Conservation (phyloP, 1,139 yeast genomes). For the Zygoascus sp. region DNA sequence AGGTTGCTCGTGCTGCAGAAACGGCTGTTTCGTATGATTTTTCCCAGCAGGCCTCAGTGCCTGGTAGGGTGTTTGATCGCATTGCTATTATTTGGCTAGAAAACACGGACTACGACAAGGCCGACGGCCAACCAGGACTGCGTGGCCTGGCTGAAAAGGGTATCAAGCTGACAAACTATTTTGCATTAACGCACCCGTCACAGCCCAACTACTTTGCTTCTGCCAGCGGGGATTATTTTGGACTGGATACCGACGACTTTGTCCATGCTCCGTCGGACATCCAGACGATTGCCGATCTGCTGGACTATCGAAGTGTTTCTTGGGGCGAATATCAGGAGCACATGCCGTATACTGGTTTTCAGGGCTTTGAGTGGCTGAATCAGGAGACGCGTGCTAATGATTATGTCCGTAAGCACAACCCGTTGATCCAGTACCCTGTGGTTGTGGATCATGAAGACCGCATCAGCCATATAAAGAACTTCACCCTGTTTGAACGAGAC, state of each 20-base stretch:
- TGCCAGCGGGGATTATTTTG: slow-evolving; percentile 47
- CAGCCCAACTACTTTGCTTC: slow-evolving; percentile 49
- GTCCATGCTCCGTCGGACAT: slow-evolving; percentile 42
- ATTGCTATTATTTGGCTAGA: slow-evolving; percentile 46
- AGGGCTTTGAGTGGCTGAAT: slow-evolving; percentile 44
- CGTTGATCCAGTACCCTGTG: slow-evolving; percentile 41
- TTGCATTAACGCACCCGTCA: slow-evolving; percentile 48
- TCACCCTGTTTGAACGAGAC: slow-evolving; percentile 42
- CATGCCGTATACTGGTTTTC: slow-evolving; percentile 46
- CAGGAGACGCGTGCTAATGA: slow-evolving; percentile 41
- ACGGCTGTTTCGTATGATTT: slow-evolving; percentile 37
- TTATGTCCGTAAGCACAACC: slow-evolving; percentile 49
- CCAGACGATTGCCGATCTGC: slow-evolving; percentile 44
- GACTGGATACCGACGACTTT: slow-evolving; percentile 43
- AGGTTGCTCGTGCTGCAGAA: slow-evolving; percentile 39
- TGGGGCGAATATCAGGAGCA: slow-evolving; percentile 51
- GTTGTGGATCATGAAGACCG: slow-evolving; percentile 35
- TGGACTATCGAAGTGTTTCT: slow-evolving; percentile 42
- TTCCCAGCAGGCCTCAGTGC: slow-evolving; percentile 30
- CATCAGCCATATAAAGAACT: slow-evolving; percentile 42
- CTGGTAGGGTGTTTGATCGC: slow-evolving; percentile 43
- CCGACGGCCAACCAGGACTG: slow-evolving; percentile 41
- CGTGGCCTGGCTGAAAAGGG: slow-evolving; percentile 41
- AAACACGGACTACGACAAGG: slow-evolving; percentile 48
- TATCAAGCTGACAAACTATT: slow-evolving; percentile 44